These are phyloP conservation scores for Acanthochlamys bracteata DNA, from an alignment of 106 monocot species.

Conservation along the genomic window DNA sequence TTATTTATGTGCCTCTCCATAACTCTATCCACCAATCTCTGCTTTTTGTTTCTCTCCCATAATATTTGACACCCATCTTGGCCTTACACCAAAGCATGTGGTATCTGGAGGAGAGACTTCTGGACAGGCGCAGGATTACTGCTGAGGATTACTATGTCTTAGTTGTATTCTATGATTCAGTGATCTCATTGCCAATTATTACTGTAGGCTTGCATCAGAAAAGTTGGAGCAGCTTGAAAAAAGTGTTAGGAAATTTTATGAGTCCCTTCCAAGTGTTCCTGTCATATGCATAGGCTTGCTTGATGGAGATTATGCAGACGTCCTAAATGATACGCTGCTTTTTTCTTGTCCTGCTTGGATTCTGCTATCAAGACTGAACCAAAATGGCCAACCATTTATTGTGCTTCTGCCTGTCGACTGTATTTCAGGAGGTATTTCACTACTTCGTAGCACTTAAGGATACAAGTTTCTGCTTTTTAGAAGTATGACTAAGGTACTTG, in stretches of 20 bases:
- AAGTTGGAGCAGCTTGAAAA: slow-evolving; percentile 53
- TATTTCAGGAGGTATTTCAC: slow-evolving; percentile 40
- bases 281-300: slow-evolving; percentile 73
- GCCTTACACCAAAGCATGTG: no score
- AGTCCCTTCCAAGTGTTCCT: slow-evolving; percentile 45
- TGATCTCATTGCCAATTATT: no score
- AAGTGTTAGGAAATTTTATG: slow-evolving; percentile 49
- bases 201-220: slow-evolving; percentile 36
- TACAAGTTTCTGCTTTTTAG: not conserved
- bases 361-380: slow-evolving; percentile 56
- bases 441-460: not conserved
- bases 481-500: not conserved
- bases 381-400: slow-evolving; percentile 35
- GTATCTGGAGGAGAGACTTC: no score
- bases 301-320: slow-evolving; percentile 53
- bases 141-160: no score
- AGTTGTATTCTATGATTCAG: no score
- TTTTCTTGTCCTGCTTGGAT: slow-evolving; percentile 78
- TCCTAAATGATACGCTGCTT: slow-evolving; percentile 56
- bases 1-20: no score
- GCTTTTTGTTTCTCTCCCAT: no score
- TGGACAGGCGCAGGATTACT: no score
- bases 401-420: slow-evolving; percentile 66
- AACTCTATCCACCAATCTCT: no score
- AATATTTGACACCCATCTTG: no score